Conservation (phyloP, 148 eudicot genomes). For the Amaranthus hypochondriacus region DNA sequence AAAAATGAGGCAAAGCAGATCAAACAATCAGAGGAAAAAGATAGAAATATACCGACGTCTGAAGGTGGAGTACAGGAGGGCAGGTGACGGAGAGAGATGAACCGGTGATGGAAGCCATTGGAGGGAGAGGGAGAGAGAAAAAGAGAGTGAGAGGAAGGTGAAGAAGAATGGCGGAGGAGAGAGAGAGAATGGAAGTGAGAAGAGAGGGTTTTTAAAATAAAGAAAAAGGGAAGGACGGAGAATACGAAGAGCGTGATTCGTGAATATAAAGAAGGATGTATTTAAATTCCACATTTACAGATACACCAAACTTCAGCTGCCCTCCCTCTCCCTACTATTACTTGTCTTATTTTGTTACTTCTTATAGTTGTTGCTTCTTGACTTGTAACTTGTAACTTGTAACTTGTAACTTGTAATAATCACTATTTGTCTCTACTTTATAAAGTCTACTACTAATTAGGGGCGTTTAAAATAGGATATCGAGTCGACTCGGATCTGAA, state of each 20-base stretch:
- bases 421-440: no score
- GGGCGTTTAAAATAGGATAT: no score
- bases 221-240: constrained; percentile 29
- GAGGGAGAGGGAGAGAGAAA: neutral
- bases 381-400: neutral
- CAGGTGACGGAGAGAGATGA: constrained; percentile 27
- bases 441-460: no score
- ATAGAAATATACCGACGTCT: constrained; percentile 26
- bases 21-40: neutral
- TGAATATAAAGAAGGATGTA: neutral
- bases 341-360: neutral
- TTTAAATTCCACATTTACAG: neutral
- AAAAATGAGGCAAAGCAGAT: neutral
- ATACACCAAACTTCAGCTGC: constrained; percentile 13
- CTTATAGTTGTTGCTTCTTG: neutral
- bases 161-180: neutral
- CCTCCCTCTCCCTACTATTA: neutral
- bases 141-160: neutral
- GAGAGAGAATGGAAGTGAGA: neutral
- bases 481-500: no score
- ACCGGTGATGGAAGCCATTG: constrained; percentile 41
- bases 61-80: constrained; percentile 3
- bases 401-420: no score
- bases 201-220: constrained; percentile 25
- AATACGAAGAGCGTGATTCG: constrained; percentile 32